These are phyloP conservation scores for Monosporascus sp. DNA, from an alignment of 2,329 filamentous ascomycete genomes.

Conservation along the genomic window DNA sequence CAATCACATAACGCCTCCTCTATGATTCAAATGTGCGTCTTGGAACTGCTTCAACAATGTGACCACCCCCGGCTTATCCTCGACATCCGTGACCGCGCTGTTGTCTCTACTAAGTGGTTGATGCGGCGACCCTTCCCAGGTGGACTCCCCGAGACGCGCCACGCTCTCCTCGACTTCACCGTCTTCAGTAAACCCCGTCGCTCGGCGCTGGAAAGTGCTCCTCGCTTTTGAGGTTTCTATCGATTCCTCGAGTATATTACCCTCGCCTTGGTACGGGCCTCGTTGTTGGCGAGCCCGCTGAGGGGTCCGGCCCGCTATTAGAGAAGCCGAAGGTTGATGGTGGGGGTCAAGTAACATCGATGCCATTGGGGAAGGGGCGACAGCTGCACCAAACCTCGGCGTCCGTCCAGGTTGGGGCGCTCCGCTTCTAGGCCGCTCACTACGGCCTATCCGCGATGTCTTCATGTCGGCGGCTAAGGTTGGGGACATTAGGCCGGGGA, in stretches of 20 bases:
- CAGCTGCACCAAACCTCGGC: slow-evolving; percentile 38
- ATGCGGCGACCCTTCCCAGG: slow-evolving; percentile 53
- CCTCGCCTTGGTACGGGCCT: slow-evolving; percentile 41
- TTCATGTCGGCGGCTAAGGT: slow-evolving; percentile 53
- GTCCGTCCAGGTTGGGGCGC: slow-evolving; percentile 32
- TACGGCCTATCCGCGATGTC: slow-evolving; percentile 41
- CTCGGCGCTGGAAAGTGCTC: slow-evolving; percentile 30
- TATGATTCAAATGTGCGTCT: slow-evolving; percentile 48
- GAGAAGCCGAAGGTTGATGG: slow-evolving; percentile 58
- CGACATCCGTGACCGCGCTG: slow-evolving; percentile 39
- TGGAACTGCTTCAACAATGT: slow-evolving; percentile 55
- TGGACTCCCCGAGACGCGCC: slow-evolving; percentile 51
- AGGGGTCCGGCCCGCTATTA: slow-evolving; percentile 39
- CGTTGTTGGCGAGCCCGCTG: slow-evolving; percentile 41
- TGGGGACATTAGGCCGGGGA: slow-evolving; percentile 65
- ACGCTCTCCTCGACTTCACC: slow-evolving; percentile 52
- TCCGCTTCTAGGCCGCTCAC: slow-evolving; percentile 40
- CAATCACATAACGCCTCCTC: slow-evolving; percentile 32
- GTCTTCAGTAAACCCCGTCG: slow-evolving; percentile 50
- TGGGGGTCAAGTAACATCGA: slow-evolving; percentile 72
- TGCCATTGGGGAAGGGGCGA: slow-evolving; percentile 60
- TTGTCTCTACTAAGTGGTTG: slow-evolving; percentile 47
- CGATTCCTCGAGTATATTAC: slow-evolving; percentile 52
- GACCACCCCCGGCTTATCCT: slow-evolving; percentile 49
- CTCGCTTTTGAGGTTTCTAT: slow-evolving; percentile 40